Conservation (phyloP, 805 yeast genomes). For the Yamadazyma philogaea region DNA sequence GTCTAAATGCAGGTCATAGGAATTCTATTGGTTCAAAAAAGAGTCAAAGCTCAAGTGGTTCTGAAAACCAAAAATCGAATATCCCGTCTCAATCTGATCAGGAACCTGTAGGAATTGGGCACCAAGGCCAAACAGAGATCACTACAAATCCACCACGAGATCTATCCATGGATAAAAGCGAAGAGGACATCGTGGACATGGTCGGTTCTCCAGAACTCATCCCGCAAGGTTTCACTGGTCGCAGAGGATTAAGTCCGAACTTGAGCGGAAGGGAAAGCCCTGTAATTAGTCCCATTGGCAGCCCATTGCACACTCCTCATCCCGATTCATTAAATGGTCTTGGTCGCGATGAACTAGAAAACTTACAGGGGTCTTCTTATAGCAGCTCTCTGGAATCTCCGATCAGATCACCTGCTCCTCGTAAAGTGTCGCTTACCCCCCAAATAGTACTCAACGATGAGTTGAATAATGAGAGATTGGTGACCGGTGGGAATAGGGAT, state of each 20-base stretch:
- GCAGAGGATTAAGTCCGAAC: conserved; percentile 9
- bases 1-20: conserved; percentile 9
- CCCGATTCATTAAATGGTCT: not conserved
- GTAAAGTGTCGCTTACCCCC: not conserved
- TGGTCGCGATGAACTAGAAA: not conserved
- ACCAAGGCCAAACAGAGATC: not conserved
- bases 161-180: conserved; percentile 2
- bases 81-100: not conserved
- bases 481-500: not conserved
- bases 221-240: conserved; percentile 15
- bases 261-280: conserved; percentile 11
- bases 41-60: conserved; percentile 15
- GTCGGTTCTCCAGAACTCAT: conserved; percentile 10
- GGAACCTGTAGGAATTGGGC: not conserved
- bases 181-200: conserved; percentile 16
- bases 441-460: not conserved
- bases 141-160: not conserved
- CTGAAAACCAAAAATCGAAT: conserved; percentile 3
- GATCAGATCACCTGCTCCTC: conserved; percentile 1
- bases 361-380: not conserved
- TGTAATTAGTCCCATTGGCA: conserved; percentile 1
- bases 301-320: not conserved
- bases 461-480: not conserved
- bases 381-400: not conserved
- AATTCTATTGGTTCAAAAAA: conserved; percentile 9